Conservation (phyloP, 2,329 filamentous ascomycete genomes). For the Botrytis byssoidea region DNA sequence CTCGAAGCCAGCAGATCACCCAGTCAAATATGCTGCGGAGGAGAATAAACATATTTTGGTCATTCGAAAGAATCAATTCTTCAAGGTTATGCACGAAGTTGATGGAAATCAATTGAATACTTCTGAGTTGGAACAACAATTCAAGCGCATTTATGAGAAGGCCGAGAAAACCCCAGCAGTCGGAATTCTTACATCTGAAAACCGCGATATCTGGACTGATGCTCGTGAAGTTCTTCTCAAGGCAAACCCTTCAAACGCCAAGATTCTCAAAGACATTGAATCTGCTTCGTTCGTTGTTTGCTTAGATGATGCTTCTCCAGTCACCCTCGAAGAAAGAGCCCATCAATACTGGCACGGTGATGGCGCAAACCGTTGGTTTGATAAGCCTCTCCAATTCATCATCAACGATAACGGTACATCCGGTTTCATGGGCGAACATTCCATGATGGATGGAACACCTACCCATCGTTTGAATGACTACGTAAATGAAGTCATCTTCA, state of each 20-base stretch:
- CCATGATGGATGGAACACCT: slow-evolving; percentile 99
- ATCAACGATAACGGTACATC: slow-evolving; percentile 97
- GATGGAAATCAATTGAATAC: slow-evolving; percentile 83
- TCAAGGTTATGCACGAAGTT: slow-evolving; percentile 82
- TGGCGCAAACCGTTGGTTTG: slow-evolving; percentile 92
- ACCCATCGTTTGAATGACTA: slow-evolving; percentile 97
- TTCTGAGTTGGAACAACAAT: slow-evolving; percentile 85
- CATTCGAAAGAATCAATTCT: slow-evolving; percentile 95
- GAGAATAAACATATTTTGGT: slow-evolving; percentile 86
- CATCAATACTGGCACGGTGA: slow-evolving; percentile 99
- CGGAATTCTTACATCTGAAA: slow-evolving; percentile 83
- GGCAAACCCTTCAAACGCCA: slow-evolving; percentile 75
- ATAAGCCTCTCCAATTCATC: slow-evolving; percentile 98
- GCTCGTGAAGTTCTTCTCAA: slow-evolving; percentile 73
- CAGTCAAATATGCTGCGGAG: slow-evolving; percentile 72
- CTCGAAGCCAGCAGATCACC: slow-evolving; percentile 76
- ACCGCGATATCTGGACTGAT: slow-evolving; percentile 90
- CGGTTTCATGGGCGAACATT: slow-evolving; percentile 97
- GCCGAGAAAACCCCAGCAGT: slow-evolving; percentile 72
- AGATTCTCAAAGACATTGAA: slow-evolving; percentile 77
- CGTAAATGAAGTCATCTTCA: slow-evolving; percentile 86
- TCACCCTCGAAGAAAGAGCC: slow-evolving; percentile 93
- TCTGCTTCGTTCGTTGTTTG: slow-evolving; percentile 88
- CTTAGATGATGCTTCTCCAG: slow-evolving; percentile 84
- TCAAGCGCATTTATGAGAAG: slow-evolving; percentile 77